Evolutionary conservation across 805 yeast genomes (phyloP).

Genomic region (Nadsonia fulvescens): DNA sequence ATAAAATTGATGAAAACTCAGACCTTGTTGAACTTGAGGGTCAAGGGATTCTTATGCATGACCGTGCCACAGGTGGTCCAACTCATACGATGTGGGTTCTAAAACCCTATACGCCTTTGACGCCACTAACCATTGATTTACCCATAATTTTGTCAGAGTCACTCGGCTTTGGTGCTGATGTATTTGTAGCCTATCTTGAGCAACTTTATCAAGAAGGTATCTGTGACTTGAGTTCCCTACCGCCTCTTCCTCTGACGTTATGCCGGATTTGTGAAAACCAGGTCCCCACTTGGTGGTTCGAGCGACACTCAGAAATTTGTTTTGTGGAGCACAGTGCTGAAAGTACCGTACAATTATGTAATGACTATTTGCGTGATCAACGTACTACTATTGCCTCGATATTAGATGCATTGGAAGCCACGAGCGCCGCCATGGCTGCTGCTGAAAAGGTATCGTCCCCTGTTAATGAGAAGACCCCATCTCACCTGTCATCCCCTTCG

Average conservation of each 20-base stretch:
- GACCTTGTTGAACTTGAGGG: conserved; percentile 53
- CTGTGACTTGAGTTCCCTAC: conserved; percentile 36
- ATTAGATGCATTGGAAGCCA: conserved; percentile 17
- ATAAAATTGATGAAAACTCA: conserved; percentile 11
- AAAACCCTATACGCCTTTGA: conserved; percentile 52
- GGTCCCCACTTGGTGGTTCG: conserved; percentile 95
- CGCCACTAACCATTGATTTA: conserved; percentile 43
- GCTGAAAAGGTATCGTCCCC: no score
- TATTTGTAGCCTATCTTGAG: conserved; percentile 57
- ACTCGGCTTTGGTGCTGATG: conserved; percentile 77
- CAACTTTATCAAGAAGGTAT: conserved; percentile 46
- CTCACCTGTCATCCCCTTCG: no score
- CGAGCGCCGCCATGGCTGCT: no score
- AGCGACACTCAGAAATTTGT: conserved; percentile 76
- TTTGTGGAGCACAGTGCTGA: conserved; percentile 68
- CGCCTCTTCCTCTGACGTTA: conserved; percentile 64
- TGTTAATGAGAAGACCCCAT: no score
- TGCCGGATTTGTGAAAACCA: conserved; percentile 85
- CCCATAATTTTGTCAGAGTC: conserved; percentile 54
- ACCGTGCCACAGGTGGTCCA: conserved; percentile 35
- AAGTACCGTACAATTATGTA: conserved; percentile 54
- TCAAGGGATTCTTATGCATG: conserved; percentile 75
- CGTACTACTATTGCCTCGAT: conserved; percentile 25
- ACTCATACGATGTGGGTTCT: conserved; percentile 88
- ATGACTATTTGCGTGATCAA: conserved; percentile 65